Percentiles rank a stretch among this genome's conserved stretches.
These are phyloP conservation scores for Rhynchosporium agropyri DNA, from an alignment of 2,329 filamentous ascomycete species.

Conservation along the genomic window DNA sequence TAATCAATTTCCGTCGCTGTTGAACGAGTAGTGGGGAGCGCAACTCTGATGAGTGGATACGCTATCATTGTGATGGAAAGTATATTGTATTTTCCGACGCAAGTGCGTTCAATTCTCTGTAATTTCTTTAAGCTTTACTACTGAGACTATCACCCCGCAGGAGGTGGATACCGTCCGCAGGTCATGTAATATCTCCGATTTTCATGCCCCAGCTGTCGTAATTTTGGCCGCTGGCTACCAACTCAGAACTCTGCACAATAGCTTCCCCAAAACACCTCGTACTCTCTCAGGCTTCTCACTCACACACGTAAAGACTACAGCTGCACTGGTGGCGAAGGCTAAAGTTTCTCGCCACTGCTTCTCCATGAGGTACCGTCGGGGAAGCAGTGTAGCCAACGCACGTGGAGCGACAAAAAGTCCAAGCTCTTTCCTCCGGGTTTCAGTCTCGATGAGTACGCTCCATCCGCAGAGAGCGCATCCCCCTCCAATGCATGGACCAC, in stretches of 20 bases:
- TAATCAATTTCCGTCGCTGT: no score
- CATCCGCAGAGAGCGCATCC: conserved; percentile 79
- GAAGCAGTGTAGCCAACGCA: conserved; percentile 74
- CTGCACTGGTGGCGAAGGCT: conserved; percentile 68
- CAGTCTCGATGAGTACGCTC: conserved; percentile 75
- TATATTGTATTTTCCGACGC: no score
- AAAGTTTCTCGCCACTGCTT: conserved; percentile 69
- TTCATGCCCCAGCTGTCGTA: no score
- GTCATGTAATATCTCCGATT: no score
- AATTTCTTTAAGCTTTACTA: no score
- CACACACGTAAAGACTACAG: conserved; percentile 69
- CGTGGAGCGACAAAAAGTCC: conserved; percentile 80
- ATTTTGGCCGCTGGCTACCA: no score
- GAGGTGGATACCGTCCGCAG: no score
- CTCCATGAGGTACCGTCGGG: conserved; percentile 64
- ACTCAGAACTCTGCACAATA: conserved; percentile 48
- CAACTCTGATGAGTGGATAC: no score
- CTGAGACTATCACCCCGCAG: no score
- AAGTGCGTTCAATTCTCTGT: no score
- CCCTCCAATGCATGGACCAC: conserved; percentile 67
- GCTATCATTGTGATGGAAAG: no score
- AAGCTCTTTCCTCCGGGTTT: conserved; percentile 70
- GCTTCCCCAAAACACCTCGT: conserved; percentile 66
- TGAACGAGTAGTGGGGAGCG: no score
- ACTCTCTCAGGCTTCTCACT: conserved; percentile 64